phyloP scores from a whole-genome alignment of 192 early-diverging fungal species.

The Glomus cerebriforme region DNA sequence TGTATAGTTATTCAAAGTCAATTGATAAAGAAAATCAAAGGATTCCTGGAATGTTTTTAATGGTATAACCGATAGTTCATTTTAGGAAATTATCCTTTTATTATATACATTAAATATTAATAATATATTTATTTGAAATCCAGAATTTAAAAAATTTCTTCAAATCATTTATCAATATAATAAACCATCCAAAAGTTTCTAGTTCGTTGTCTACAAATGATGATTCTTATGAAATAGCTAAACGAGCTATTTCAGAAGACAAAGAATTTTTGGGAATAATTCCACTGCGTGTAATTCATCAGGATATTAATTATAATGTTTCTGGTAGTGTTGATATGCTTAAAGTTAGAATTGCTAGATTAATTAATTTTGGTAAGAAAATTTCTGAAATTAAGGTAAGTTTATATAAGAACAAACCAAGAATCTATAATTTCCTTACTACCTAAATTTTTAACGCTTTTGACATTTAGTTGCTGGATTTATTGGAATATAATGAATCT shows the following conservation, averaged over 20 bases:
- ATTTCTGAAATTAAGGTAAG: slow-evolving; percentile 39
- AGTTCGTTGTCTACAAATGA: background rate
- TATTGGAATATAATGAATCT: slow-evolving; percentile 40
- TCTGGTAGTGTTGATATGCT: background rate
- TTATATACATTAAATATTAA: background rate
- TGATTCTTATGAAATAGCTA: slow-evolving; percentile 9
- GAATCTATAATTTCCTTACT: background rate
- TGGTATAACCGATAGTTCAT: background rate
- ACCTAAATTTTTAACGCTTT: background rate
- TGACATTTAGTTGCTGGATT: slow-evolving; percentile 41
- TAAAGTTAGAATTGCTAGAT: slow-evolving; percentile 28
- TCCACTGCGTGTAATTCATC: slow-evolving; percentile 39
- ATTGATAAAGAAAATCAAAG: slow-evolving; percentile 11
- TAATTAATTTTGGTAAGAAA: slow-evolving; percentile 36
- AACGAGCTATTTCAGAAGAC: slow-evolving; percentile 41
- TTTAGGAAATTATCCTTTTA: background rate
- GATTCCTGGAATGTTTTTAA: slow-evolving; percentile 5
- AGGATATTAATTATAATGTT: slow-evolving; percentile 35
- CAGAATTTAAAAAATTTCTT: slow-evolving; percentile 24
- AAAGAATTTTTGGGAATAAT: slow-evolving; percentile 38
- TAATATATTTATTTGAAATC: background rate
- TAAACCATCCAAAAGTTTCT: slow-evolving; percentile 2
- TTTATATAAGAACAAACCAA: background rate
- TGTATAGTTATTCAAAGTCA: slow-evolving; percentile 6
- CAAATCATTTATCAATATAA: background rate